A percentile compares a stretch with the other conserved stretches of the same genome.
phyloP scores from a whole-genome alignment of 108 stramenopile species.

The Ochromonas danica region DNA sequence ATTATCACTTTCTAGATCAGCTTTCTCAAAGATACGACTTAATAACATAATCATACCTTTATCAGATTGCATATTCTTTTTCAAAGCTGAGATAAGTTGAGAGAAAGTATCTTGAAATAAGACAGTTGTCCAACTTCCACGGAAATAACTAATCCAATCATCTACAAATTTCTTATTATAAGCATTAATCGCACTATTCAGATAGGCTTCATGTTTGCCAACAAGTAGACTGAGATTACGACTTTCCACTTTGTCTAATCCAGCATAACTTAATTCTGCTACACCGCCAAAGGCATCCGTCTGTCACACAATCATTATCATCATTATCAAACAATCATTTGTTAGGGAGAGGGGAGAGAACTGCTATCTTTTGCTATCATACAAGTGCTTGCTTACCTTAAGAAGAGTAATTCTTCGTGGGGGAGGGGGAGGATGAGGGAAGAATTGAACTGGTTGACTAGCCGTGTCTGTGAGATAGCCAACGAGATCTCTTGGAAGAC shows the following conservation, averaged over 20 bases:
- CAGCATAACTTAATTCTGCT: background rate
- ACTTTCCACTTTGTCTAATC: background rate
- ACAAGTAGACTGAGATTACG: background rate
- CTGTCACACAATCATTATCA: background rate
- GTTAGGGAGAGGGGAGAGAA: too few species aligned
- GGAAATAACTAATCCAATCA: slow-evolving; percentile 24
- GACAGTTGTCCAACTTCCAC: background rate
- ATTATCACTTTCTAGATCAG: background rate
- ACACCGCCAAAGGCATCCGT: background rate
- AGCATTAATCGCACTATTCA: background rate
- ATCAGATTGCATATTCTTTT: background rate
- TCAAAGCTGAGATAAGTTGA: background rate
- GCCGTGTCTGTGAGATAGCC: background rate
- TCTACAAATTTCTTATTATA: background rate
- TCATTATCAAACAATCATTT: background rate
- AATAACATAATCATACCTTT: slow-evolving; percentile 5
- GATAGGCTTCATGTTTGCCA: slow-evolving; percentile 24
- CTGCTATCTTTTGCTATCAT: background rate
- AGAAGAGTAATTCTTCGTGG: background rate
- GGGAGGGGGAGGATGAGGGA: background rate
- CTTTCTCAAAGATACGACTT: background rate
- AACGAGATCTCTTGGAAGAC: too few species aligned
- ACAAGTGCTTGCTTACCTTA: background rate
- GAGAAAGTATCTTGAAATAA: slow-evolving; percentile 1
- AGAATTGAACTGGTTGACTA: background rate